Percentiles rank a stretch among this genome's conserved stretches.
phyloP scores from a whole-genome alignment of 345 rosid species.

The Streptanthus diversifolius region DNA sequence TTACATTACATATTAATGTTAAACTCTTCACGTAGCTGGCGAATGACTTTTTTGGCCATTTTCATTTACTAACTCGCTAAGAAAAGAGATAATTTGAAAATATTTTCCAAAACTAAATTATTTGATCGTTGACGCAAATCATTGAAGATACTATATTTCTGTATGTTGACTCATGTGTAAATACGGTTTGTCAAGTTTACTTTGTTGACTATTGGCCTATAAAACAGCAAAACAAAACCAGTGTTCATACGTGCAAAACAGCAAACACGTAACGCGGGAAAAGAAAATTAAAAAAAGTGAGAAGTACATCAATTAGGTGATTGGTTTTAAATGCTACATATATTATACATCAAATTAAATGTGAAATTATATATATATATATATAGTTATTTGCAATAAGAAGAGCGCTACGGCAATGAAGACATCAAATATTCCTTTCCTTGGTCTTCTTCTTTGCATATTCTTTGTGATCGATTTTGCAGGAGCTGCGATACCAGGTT shows the following conservation, averaged over 20 bases:
- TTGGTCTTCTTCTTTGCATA: slow-evolving; percentile 8
- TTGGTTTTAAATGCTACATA: neutral
- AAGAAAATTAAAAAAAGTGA: neutral
- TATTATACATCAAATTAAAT: neutral
- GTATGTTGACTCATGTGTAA: neutral
- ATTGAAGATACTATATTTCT: neutral
- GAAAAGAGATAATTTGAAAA: neutral
- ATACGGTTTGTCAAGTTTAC: neutral
- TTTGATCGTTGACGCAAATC: neutral
- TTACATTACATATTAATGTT: too few species aligned
- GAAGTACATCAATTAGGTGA: neutral
- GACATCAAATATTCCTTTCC: neutral
- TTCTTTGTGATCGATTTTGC: slow-evolving; percentile 1
- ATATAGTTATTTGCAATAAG: neutral
- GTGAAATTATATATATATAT: neutral
- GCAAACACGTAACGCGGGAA: neutral
- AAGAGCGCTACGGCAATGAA: neutral
- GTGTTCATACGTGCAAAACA: neutral
- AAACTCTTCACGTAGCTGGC: neutral
- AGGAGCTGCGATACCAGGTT: neutral
- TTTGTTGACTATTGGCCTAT: neutral
- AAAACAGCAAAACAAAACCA: neutral
- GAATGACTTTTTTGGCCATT: neutral
- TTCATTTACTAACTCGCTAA: neutral
- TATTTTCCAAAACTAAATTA: neutral